A percentile compares a stretch with the other conserved stretches of the same genome.
These are phyloP conservation scores for Diutina neorugosa DNA, from an alignment of 1,139 yeast genomes.

Conservation along the genomic window DNA sequence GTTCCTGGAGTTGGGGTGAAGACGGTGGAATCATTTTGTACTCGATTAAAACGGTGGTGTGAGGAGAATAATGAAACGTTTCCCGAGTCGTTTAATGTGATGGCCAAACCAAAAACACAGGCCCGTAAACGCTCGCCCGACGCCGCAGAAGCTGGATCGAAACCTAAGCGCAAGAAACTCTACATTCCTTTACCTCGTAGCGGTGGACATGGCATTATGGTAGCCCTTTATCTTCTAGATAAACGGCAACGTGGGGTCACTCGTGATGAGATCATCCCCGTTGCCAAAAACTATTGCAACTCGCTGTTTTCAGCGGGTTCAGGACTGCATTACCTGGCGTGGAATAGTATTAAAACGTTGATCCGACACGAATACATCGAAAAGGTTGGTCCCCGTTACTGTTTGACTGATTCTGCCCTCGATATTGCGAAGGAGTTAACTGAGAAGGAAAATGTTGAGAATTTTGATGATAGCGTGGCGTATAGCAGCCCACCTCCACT, in stretches of 20 bases:
- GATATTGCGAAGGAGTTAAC: constrained; percentile 49
- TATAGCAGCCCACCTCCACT: constrained; percentile 6
- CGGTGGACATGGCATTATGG: constrained; percentile 78
- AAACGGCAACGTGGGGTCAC: constrained; percentile 35
- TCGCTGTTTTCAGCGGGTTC: constrained; percentile 54
- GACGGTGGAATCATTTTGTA: constrained; percentile 35
- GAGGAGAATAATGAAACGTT: constrained; percentile 21
- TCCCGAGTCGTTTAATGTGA: constrained; percentile 24
- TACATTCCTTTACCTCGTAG: constrained; percentile 73
- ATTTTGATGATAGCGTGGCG: constrained; percentile 12
- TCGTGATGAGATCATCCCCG: constrained; percentile 43
- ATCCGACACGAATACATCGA: constrained; percentile 50
- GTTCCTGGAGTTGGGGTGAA: constrained; percentile 55
- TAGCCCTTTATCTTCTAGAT: constrained; percentile 51
- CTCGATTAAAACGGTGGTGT: constrained; percentile 34
- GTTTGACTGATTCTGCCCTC: constrained; percentile 62
- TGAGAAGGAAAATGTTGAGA: constrained; percentile 27
- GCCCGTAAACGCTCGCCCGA: constrained; percentile 6
- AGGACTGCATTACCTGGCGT: constrained; percentile 61
- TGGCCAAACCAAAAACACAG: constrained; percentile 6
- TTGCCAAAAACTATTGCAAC: constrained; percentile 54
- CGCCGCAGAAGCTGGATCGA: constrained; percentile 12
- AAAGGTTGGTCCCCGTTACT: constrained; percentile 43
- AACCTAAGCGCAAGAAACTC: constrained; percentile 14
- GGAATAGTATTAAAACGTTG: constrained; percentile 62